Evolutionary conservation across 2,329 filamentous ascomycete genomes (phyloP), one percentile per base, ranked within the genome.

Genomic region (Plectosphaerella plurivora): DNA sequence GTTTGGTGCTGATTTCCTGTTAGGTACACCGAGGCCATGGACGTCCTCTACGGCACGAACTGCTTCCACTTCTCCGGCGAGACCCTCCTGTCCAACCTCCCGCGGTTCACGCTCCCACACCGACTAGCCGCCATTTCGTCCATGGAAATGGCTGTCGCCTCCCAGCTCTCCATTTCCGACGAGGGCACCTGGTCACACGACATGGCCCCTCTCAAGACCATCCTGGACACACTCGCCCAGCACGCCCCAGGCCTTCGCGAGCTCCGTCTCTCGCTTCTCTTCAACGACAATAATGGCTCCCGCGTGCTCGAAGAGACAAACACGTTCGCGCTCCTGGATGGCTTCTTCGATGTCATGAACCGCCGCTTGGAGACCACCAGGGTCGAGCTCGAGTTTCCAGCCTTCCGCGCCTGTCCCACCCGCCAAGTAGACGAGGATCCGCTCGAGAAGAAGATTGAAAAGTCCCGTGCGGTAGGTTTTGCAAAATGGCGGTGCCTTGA

Each of bases 1-100:
- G 5, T 22, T 5, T 22, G 22, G n/a, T n/a, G n/a, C 18, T 45
- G 16, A 18, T 15, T 22, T 22, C 15, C 10, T 25, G 10, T 4
- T 16, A 64, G 63, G 25, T 68, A 65, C 46, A 14, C 58, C 3
- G 64, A 69, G 37, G 64, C 61, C 3, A 58, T 66, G 39, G 53
- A 65, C 8, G 55, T 66, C 7, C 55, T 69, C 6, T 69, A 65
- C 51, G 42, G 56, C 2, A 61, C 60, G 5, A 69, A 68, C 49
- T 64, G 57, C 10, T 55, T 65, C 20, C 51, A 62, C 28, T 57
- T 55, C 1, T 48, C 60, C 22, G 60, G 60, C 50, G 57, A 59
- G 10, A 49, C 41, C 7, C 46, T 65, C 52, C 18, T 64, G 6
- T 36, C 59, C 45, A 33, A 52, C 15, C 35, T 62, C 20, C 46